These are phyloP conservation scores for Suhomyces bokatorum DNA, from an alignment of 1,139 yeast genomes.

Conservation along the genomic window DNA sequence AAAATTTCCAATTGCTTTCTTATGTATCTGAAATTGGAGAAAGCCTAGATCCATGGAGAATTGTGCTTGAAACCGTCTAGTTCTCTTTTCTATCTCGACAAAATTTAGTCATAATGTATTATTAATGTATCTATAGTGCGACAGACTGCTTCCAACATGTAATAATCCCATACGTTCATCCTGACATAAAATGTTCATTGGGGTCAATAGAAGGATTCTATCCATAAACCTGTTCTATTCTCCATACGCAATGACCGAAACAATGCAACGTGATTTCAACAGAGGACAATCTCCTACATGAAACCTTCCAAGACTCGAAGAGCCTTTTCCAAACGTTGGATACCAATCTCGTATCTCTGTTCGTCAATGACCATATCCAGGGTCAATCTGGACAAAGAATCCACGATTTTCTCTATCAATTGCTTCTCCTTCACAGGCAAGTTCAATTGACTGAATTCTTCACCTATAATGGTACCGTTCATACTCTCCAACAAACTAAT, in stretches of 20 bases:
- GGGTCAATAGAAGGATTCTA: background rate
- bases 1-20: conserved; percentile 14
- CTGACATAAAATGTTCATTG: background rate
- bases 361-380: conserved; percentile 89
- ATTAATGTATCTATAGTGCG: conserved; percentile 5
- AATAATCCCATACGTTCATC: background rate
- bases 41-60: background rate
- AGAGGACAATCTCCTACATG: conserved; percentile 16
- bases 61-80: too few species aligned
- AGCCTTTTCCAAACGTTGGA: conserved; percentile 75
- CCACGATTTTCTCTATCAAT: conserved; percentile 79
- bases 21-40: conserved; percentile 8
- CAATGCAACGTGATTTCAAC: background rate
- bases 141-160: background rate
- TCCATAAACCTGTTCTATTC: background rate
- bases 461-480: conserved; percentile 62
- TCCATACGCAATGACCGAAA: background rate
- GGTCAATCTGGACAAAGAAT: conserved; percentile 78
- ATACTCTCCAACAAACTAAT: conserved; percentile 61
- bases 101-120: conserved; percentile 5
- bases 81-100: background rate
- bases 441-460: conserved; percentile 72
- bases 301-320: conserved; percentile 84
- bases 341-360: conserved; percentile 76
- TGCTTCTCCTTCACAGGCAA: conserved; percentile 77